Percentiles rank a stretch among this genome's conserved stretches.
Conservation (phyloP, 352 stramenopile species). For the Pythium rishiriense region DNA sequence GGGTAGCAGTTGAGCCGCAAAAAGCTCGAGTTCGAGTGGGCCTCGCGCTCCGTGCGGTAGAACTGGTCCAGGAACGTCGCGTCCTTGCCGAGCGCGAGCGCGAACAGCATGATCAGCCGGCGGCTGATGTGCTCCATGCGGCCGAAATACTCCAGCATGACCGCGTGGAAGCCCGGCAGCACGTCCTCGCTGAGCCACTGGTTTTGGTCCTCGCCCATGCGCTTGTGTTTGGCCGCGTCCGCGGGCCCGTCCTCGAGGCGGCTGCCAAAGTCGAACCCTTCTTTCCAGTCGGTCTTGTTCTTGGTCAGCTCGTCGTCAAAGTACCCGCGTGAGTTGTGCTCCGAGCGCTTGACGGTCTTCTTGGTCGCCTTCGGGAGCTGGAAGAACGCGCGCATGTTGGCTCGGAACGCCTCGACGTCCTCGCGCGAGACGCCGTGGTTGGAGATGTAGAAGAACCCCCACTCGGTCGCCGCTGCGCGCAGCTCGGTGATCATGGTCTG, state of each 20-base stretch:
- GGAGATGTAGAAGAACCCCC: slow-evolving; percentile 93
- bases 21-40: slow-evolving; percentile 81
- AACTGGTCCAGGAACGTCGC: slow-evolving; percentile 63
- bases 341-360: slow-evolving; percentile 57
- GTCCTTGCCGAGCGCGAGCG: slow-evolving; percentile 55
- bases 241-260: slow-evolving; percentile 41
- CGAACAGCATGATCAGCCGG: slow-evolving; percentile 58
- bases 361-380: slow-evolving; percentile 60
- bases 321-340: slow-evolving; percentile 88
- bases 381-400: slow-evolving; percentile 85
- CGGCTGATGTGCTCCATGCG: slow-evolving; percentile 56
- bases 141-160: slow-evolving; percentile 46
- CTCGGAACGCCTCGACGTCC: slow-evolving; percentile 69
- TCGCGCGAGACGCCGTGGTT: slow-evolving; percentile 70
- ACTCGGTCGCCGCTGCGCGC: slow-evolving; percentile 65
- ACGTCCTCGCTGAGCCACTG: slow-evolving; percentile 58
- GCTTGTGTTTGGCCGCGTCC: slow-evolving; percentile 45
- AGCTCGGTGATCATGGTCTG: slow-evolving; percentile 42
- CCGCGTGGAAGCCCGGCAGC: slow-evolving; percentile 57
- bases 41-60: slow-evolving; percentile 35
- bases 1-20: slow-evolving; percentile 93
- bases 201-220: slow-evolving; percentile 85
- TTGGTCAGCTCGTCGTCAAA: slow-evolving; percentile 96
- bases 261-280: slow-evolving; percentile 75
- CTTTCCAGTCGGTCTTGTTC: slow-evolving; percentile 92